Evolutionary conservation across 305 asterid species (phyloP).

Genomic region (Fraxinus ornus): DNA sequence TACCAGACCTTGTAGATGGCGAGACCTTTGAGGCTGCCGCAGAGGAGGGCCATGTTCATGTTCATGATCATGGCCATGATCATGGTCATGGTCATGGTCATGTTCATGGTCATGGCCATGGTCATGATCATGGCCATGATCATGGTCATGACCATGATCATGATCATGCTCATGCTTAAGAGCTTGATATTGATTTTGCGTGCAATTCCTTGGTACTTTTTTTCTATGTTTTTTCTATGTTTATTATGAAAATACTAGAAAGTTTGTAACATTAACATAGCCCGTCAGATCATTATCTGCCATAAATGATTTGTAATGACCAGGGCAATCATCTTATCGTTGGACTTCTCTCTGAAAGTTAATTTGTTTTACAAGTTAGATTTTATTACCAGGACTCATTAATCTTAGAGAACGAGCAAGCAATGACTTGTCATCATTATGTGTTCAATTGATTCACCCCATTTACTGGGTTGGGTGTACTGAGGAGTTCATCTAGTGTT

Average conservation of each 20-base stretch:
- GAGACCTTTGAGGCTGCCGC: slow-evolving; percentile 83
- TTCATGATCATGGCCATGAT: background rate
- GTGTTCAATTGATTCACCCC: background rate
- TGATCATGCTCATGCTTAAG: slow-evolving; percentile 15
- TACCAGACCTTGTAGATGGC: slow-evolving; percentile 66
- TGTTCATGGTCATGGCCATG: background rate
- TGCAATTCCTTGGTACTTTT: slow-evolving; percentile 23
- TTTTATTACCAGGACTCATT: background rate
- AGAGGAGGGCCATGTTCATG: slow-evolving; percentile 42
- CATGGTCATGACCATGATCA: background rate
- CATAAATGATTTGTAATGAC: slow-evolving; percentile 8
- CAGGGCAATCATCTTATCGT: background rate
- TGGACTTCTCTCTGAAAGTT: background rate
- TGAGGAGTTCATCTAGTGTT: background rate
- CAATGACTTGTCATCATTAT: background rate
- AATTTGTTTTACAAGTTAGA: background rate
- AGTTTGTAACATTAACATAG: slow-evolving; percentile 21
- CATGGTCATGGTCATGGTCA: background rate
- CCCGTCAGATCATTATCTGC: slow-evolving; percentile 21
- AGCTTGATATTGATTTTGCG: slow-evolving; percentile 32
- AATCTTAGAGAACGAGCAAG: background rate
- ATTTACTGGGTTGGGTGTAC: background rate
- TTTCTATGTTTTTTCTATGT: slow-evolving; percentile 16
- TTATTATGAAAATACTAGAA: slow-evolving; percentile 22
- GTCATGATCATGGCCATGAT: background rate